Evolutionary conservation across 2,329 filamentous ascomycete genomes (phyloP).

Genomic region (Fusarium bulbicola): DNA sequence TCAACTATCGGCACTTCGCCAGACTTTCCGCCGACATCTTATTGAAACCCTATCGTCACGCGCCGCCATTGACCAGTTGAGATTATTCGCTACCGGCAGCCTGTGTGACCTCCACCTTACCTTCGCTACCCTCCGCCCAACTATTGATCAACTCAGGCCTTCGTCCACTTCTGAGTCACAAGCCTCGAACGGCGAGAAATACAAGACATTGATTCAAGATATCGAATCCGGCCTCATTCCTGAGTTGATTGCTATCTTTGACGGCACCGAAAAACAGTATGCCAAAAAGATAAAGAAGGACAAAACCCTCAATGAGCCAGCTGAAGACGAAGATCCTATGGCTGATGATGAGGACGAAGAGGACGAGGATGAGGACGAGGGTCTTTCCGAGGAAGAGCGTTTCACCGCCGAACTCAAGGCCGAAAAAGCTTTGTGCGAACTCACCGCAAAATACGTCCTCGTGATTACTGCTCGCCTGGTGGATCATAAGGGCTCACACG

Average conservation of each 20-base stretch:
- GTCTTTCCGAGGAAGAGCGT: constrained; percentile 65
- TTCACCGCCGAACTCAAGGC: constrained; percentile 75
- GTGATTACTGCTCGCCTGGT: constrained; percentile 79
- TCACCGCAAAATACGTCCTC: constrained; percentile 85
- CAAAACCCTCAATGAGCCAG: constrained; percentile 67
- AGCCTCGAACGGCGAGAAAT: constrained; percentile 42
- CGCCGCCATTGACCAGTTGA: constrained; percentile 78
- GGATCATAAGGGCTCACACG: constrained; percentile 68
- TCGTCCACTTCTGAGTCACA: constrained; percentile 40
- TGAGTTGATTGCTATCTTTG: constrained; percentile 80
- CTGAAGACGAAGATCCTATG: constrained; percentile 77
- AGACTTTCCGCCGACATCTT: constrained; percentile 68
- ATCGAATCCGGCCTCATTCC: constrained; percentile 70
- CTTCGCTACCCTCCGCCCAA: constrained; percentile 75
- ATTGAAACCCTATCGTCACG: constrained; percentile 75
- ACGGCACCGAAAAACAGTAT: constrained; percentile 77
- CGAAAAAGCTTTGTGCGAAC: constrained; percentile 85
- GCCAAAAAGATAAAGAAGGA: constrained; percentile 73
- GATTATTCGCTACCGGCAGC: constrained; percentile 77
- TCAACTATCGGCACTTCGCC: constrained; percentile 63
- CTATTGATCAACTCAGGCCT: constrained; percentile 53
- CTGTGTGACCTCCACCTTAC: constrained; percentile 85
- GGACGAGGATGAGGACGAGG: constrained; percentile 65
- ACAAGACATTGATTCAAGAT: constrained; percentile 68
- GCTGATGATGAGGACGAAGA: constrained; percentile 66